Conservation (phyloP, 2,329 filamentous ascomycete genomes). For the Aspergillus japonicus region DNA sequence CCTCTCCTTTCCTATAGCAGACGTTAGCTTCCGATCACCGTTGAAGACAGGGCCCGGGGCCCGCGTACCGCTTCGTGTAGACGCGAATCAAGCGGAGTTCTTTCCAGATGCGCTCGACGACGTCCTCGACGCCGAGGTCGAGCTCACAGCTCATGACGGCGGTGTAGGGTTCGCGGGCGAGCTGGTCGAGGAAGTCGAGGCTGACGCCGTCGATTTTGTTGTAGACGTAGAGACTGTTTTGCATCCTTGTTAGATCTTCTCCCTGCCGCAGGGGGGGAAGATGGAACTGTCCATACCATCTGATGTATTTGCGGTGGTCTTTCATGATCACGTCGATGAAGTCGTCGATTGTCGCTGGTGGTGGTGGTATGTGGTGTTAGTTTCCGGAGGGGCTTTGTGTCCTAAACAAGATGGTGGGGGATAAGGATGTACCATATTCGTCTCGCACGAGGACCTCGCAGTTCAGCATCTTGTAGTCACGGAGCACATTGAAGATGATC, state of each 20-base stretch:
- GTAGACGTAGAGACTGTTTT: slow-evolving; percentile 81
- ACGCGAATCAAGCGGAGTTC: slow-evolving; percentile 86
- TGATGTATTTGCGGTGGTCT: slow-evolving; percentile 96
- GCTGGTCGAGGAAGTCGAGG: slow-evolving; percentile 85
- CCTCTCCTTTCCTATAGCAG: slow-evolving; percentile 70
- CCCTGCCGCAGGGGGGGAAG: no score
- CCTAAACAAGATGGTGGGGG: neutral
- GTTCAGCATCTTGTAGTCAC: slow-evolving; percentile 98
- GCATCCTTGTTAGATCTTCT: no score
- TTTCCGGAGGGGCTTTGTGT: neutral
- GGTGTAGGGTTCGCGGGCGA: slow-evolving; percentile 90
- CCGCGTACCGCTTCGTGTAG: slow-evolving; percentile 74
- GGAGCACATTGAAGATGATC: slow-evolving; percentile 95
- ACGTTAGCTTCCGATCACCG: slow-evolving; percentile 6
- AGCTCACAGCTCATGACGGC: slow-evolving; percentile 98
- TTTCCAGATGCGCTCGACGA: slow-evolving; percentile 92
- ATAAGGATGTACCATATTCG: slow-evolving; percentile 64
- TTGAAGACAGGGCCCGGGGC: no score
- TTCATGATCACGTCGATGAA: slow-evolving; percentile 99
- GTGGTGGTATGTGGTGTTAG: neutral
- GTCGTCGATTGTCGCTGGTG: slow-evolving; percentile 83
- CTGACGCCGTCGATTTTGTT: slow-evolving; percentile 98
- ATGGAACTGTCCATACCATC: slow-evolving; percentile 47
- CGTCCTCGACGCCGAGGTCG: slow-evolving; percentile 87
- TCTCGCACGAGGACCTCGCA: slow-evolving; percentile 94